Evolutionary conservation across 108 stramenopile genomes (phyloP), one percentile per base, ranked within the genome.

Genomic region (Poteriospumella lacustris): DNA sequence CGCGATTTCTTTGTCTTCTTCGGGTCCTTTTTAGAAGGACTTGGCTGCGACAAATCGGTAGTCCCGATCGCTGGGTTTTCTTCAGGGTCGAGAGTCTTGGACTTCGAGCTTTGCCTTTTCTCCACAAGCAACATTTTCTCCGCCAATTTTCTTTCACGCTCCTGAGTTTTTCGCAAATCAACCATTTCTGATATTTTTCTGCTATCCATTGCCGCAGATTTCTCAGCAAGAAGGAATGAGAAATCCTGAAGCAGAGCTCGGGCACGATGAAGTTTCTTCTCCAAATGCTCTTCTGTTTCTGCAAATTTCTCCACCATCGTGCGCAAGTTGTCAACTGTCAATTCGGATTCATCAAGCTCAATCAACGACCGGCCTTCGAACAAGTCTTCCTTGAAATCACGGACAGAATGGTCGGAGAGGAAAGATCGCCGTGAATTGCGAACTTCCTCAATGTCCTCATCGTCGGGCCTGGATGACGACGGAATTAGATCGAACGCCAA

Each of bases 221-320:
- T 73, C 5, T 73, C 70, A 39, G 33, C 28, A 26, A 73, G 31
- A 3, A 73, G 3, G 38, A 38, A 5, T 26, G 70, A 73, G 31
- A 73, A 73, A 73, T 73, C 70, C 41, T 73, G 26, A 5, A 73
- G 41, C 38, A 33, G 38, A 3, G 26, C 70, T 26, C 70, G 70
- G 26, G 41, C 24, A 3, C 24, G 3, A 12, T 52, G 9, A 5
- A 73, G 42, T 38, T 56, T 44, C 15, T 28, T 19, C 31, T 73
- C 70, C 5, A 73, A 24, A 3, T 42, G 26, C 36, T 73, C 70
- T 56, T 73, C 70, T 42, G 28, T 44, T 3, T 9, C 28, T 42
- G 70, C 43, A 34, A 52, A 73, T 5, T 52, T 3, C 31, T 73
- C 70, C 33, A 73, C 36, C 12, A 73, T 73, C 5, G 9, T 24